Evolutionary conservation across 2,329 filamentous ascomycete genomes (phyloP), one percentile per base, ranked within the genome.

Genomic region (Scytalidium lignicola): DNA sequence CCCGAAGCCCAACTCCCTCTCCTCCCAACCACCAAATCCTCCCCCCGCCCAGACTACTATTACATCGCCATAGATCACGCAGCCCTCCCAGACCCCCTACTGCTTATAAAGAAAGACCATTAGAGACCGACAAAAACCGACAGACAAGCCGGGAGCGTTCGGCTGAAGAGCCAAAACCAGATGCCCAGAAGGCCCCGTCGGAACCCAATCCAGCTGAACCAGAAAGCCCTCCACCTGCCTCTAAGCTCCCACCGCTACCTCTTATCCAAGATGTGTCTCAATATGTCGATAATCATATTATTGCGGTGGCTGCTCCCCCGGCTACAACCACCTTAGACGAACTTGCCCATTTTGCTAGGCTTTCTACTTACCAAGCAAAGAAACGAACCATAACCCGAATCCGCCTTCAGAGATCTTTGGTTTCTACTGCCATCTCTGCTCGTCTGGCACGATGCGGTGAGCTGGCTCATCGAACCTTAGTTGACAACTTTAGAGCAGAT

Each of bases 281-380:
- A 49, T 88, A 87, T 65, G 75, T 78, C 42, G 85, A 86, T 62
- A 69, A 78, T 13, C 75, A 78, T 56, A 66, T 85, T 48, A 74
- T 51, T 46, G 53, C 53, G 46, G 58, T 71, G 43, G 67, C 78
- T 44, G 74, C 78, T 32, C 80, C 85, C 53, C 75, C 74, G 46
- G 80, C 85, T 42, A 79, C 80, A 51, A 88, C 85, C 42, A 86
- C 83, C 13, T 73, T 92, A 53, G 82, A 88, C 61, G 86, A 91
- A 67, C 79, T 92, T 57, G 86, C 86, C 46, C 86, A 90, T 66
- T 70, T 91, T 59, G 85, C 90, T 56, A 82, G 86, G 53, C 73
- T 90, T 54, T 86, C 86, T 64, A 86, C 84, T 61, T 90, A 90
- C 65, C 88, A 92, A 69, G 85, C 89, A 74, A 85, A 86, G 74